phyloP scores from a whole-genome alignment of 768 basidiomycete genomes.

The Hypsizygus marmoreus region DNA sequence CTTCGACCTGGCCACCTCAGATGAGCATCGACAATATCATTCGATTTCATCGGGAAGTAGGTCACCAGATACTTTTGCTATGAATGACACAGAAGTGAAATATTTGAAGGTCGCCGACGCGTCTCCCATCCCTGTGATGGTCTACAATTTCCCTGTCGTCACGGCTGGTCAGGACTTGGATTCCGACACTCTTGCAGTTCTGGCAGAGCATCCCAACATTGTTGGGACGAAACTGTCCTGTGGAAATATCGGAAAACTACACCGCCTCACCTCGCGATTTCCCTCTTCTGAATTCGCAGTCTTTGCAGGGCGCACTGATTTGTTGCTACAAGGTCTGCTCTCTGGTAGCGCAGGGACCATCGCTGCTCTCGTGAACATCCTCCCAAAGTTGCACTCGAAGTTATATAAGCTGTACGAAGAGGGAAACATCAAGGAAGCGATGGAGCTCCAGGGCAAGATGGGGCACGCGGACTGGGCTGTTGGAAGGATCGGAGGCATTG shows the following conservation, averaged over 20 bases:
- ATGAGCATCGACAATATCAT: slow-evolving; percentile 67
- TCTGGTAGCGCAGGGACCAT: slow-evolving; percentile 68
- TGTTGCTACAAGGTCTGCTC: slow-evolving; percentile 62
- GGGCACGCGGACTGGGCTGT: slow-evolving; percentile 70
- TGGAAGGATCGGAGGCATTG: slow-evolving; percentile 65
- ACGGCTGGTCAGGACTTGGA: slow-evolving; percentile 84
- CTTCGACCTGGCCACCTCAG: slow-evolving; percentile 66
- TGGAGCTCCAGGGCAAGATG: slow-evolving; percentile 59
- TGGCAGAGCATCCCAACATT: slow-evolving; percentile 81
- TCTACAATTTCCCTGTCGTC: slow-evolving; percentile 86
- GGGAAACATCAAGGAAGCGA: slow-evolving; percentile 59
- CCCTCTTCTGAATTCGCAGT: slow-evolving; percentile 59
- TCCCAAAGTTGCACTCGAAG: slow-evolving; percentile 58
- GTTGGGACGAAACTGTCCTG: slow-evolving; percentile 87
- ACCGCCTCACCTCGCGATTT: slow-evolving; percentile 66
- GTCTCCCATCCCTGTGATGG: slow-evolving; percentile 70
- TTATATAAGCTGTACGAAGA: slow-evolving; percentile 51
- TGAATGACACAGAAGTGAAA: slow-evolving; percentile 14
- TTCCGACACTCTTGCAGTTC: slow-evolving; percentile 69
- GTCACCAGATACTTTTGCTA: slow-evolving; percentile 11
- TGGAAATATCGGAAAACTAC: slow-evolving; percentile 82
- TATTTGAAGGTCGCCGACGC: slow-evolving; percentile 59
- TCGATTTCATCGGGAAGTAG: slow-evolving; percentile 65
- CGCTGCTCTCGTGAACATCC: slow-evolving; percentile 61
- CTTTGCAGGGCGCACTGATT: slow-evolving; percentile 76